Conservation (phyloP, 1,139 yeast genomes). For the Hansenula anomala region DNA sequence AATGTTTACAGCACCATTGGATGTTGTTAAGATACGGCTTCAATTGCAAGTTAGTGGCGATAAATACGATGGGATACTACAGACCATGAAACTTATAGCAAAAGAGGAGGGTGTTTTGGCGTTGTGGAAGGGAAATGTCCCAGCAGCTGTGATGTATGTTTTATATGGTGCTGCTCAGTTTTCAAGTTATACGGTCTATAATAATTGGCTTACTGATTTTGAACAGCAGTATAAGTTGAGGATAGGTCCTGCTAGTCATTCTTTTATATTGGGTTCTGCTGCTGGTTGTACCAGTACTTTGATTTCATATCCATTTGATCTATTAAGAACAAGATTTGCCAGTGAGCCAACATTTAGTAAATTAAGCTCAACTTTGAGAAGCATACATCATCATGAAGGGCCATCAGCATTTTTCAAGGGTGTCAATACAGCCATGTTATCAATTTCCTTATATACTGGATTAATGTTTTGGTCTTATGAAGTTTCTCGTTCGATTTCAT, state of each 20-base stretch:
- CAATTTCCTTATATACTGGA: conserved; percentile 65
- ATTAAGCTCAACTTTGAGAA: conserved; percentile 35
- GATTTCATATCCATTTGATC: conserved; percentile 82
- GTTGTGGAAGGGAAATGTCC: conserved; percentile 93
- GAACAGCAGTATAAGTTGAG: conserved; percentile 26
- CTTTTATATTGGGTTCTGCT: conserved; percentile 64
- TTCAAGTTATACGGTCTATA: conserved; percentile 58
- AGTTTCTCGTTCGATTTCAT: conserved; percentile 15
- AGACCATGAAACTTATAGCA: conserved; percentile 33
- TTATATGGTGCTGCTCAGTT: conserved; percentile 86
- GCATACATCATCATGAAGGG: conserved; percentile 47
- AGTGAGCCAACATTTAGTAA: conserved; percentile 50
- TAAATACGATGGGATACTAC: conserved; percentile 29
- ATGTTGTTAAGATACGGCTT: conserved; percentile 79
- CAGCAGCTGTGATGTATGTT: conserved; percentile 84
- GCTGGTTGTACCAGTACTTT: conserved; percentile 76
- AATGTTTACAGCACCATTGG: conserved; percentile 82
- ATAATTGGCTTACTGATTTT: conserved; percentile 32
- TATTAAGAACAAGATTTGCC: conserved; percentile 78
- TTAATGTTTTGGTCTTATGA: conserved; percentile 68
- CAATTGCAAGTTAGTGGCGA: conserved; percentile 45
- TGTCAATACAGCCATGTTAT: conserved; percentile 53
- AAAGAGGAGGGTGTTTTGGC: conserved; percentile 54
- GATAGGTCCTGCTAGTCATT: conserved; percentile 38
- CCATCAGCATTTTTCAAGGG: conserved; percentile 59